Percentiles rank a stretch among this genome's conserved stretches.
Evolutionary conservation across 2,329 filamentous ascomycete species (phyloP).

Genomic region (Tothia fuscella): DNA sequence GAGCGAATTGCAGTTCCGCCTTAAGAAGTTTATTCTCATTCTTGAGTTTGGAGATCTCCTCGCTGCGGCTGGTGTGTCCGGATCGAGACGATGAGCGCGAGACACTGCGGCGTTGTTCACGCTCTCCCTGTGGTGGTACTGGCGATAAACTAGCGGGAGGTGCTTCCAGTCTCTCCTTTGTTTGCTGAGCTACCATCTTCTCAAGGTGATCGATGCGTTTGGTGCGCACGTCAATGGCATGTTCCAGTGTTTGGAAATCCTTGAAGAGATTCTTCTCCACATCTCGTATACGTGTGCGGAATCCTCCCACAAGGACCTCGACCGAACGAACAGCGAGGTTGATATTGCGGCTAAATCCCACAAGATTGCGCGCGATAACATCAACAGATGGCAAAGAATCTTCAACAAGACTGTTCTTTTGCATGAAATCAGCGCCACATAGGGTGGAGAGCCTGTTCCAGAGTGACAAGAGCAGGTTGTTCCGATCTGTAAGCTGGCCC

Average conservation of each 20-base stretch:
- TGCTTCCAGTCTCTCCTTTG: constrained; percentile 34
- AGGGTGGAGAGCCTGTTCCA: constrained; percentile 82
- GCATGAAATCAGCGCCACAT: constrained; percentile 85
- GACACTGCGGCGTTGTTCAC: constrained; percentile 11
- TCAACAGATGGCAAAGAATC: constrained; percentile 78
- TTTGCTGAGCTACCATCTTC: constrained; percentile 46
- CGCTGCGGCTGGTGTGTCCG: constrained; percentile 25
- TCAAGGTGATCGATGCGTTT: constrained; percentile 86
- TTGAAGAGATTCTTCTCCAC: constrained; percentile 87
- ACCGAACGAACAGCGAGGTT: constrained; percentile 77
- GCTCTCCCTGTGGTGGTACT: constrained; percentile 12
- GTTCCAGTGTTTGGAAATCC: constrained; percentile 79
- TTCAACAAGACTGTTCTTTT: constrained; percentile 79
- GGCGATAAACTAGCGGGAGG: constrained; percentile 18
- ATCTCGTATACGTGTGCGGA: constrained; percentile 65
- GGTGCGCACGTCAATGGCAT: constrained; percentile 62
- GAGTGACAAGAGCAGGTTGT: constrained; percentile 72
- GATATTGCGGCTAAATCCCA: constrained; percentile 82
- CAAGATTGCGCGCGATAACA: constrained; percentile 71
- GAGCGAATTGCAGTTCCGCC: constrained; percentile 54
- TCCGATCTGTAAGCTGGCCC: constrained; percentile 81
- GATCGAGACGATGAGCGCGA: constrained; percentile 22
- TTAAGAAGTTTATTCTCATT: constrained; percentile 49
- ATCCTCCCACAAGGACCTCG: constrained; percentile 65
- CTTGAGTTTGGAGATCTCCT: constrained; percentile 46